Percentiles rank a stretch among this genome's conserved stretches.
These are phyloP conservation scores for Cocos nucifera DNA, from an alignment of 176 grass and related monocot genomes.

Conservation along the genomic window DNA sequence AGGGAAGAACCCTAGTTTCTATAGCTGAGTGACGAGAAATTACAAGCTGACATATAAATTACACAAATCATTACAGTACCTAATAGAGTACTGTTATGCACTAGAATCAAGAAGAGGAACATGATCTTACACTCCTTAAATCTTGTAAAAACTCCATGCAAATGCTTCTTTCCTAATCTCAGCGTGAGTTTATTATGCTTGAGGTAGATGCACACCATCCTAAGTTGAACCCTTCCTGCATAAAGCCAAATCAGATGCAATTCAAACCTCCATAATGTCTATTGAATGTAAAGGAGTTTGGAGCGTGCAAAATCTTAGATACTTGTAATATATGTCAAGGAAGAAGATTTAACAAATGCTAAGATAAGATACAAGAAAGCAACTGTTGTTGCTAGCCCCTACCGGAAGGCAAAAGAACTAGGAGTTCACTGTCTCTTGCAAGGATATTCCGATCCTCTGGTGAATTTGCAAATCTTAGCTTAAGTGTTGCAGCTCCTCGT, in stretches of 20 bases:
- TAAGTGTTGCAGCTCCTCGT: constrained; percentile 56
- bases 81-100: background rate
- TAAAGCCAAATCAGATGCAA: constrained; percentile 1
- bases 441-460: constrained; percentile 44
- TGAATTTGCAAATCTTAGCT: constrained; percentile 35
- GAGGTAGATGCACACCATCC: constrained; percentile 42
- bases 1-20: no score
- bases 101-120: constrained; percentile 1
- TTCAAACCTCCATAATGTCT: background rate
- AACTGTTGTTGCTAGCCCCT: constrained; percentile 11
- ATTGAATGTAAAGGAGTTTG: background rate
- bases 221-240: constrained; percentile 51
- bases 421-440: constrained; percentile 49
- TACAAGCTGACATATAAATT: no score
- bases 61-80: no score
- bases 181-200: constrained; percentile 36
- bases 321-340: background rate
- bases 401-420: constrained; percentile 58
- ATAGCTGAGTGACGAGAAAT: no score
- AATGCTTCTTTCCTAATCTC: constrained; percentile 58
- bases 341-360: background rate
- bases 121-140: constrained; percentile 49
- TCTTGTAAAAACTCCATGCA: constrained; percentile 51
- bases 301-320: background rate
- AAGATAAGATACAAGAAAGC: background rate